phyloP scores from a whole-genome alignment of 331 rosid genomes.

The Saraca asoca region DNA sequence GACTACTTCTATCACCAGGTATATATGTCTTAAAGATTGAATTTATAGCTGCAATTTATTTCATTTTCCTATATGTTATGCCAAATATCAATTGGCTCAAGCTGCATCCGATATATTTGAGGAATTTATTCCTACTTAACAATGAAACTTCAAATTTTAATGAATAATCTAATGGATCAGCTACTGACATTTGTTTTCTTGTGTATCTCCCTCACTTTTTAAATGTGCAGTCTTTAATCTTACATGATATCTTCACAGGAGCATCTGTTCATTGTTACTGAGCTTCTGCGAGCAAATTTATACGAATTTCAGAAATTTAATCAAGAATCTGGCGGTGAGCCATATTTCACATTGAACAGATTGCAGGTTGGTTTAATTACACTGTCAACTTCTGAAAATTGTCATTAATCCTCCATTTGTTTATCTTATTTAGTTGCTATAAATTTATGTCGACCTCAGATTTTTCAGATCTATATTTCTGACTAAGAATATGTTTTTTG shows the following conservation, averaged over 20 bases:
- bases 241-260: conserved; percentile 58
- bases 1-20: conserved; percentile 98
- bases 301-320: conserved; percentile 93
- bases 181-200: conserved; percentile 10
- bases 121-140: conserved; percentile 6
- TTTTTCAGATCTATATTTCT: neutral
- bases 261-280: conserved; percentile 94
- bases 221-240: conserved; percentile 9
- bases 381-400: conserved; percentile 24
- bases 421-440: conserved; percentile 3
- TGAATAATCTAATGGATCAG: conserved; percentile 26
- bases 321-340: conserved; percentile 90
- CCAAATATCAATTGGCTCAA: conserved; percentile 23
- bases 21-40: conserved; percentile 17
- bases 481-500: conserved; percentile 1
- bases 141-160: conserved; percentile 12
- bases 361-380: conserved; percentile 72
- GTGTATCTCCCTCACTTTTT: neutral
- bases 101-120: conserved; percentile 18
- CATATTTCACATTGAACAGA: conserved; percentile 75
- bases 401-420: conserved; percentile 2
- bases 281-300: conserved; percentile 88
- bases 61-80: conserved; percentile 18
- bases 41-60: neutral
- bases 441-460: neutral